A percentile compares a stretch with the other conserved stretches of the same genome.
These are phyloP conservation scores for Tolypocladium cylindrosporum DNA, from an alignment of 2,329 filamentous ascomycete species.

Conservation along the genomic window DNA sequence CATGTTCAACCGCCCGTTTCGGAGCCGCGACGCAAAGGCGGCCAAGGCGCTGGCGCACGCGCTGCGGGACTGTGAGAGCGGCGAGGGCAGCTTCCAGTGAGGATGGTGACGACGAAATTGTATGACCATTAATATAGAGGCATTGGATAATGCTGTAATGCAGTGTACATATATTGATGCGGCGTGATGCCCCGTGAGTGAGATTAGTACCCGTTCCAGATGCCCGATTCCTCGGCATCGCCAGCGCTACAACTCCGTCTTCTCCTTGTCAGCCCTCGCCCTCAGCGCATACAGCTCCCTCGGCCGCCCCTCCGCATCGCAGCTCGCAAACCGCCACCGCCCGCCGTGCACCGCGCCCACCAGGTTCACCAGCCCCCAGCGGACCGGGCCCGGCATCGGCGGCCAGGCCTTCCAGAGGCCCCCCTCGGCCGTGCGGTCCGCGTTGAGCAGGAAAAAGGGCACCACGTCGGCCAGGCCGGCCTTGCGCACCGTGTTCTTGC, in stretches of 20 bases:
- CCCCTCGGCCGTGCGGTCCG: slow-evolving; percentile 49
- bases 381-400: slow-evolving; percentile 50
- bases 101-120: neutral
- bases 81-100: slow-evolving; percentile 4
- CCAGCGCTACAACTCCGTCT: slow-evolving; percentile 3
- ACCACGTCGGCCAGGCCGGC: slow-evolving; percentile 49
- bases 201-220: neutral
- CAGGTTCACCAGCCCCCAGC: slow-evolving; percentile 50
- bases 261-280: neutral
- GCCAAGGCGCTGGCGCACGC: slow-evolving; percentile 29
- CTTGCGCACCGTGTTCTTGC: slow-evolving; percentile 53
- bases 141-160: neutral
- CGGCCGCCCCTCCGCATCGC: slow-evolving; percentile 40
- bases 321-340: slow-evolving; percentile 58
- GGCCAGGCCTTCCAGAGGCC: slow-evolving; percentile 54
- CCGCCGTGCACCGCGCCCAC: slow-evolving; percentile 44
- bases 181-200: neutral
- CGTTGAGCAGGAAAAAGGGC: slow-evolving; percentile 54
- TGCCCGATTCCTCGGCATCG: neutral
- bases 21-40: slow-evolving; percentile 44
- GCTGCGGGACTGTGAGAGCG: slow-evolving; percentile 9
- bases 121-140: neutral
- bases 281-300: slow-evolving; percentile 42
- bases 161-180: neutral
- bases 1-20: slow-evolving; percentile 49